A percentile compares a stretch with the other conserved stretches of the same genome.
Conservation (phyloP, 73 alveolate species). For the Durusdinium trenchii region DNA sequence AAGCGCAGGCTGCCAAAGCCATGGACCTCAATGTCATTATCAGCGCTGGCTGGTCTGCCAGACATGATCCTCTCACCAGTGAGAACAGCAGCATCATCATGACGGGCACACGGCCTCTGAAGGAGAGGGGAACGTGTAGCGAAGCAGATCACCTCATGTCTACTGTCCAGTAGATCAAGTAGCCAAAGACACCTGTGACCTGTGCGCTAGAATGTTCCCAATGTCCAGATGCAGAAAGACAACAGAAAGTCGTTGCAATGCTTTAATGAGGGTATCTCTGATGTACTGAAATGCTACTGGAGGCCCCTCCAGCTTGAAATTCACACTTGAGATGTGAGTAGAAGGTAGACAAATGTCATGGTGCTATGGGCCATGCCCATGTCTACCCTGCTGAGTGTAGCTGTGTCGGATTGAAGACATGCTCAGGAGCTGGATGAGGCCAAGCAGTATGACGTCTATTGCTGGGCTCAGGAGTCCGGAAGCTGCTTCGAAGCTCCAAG, state of each 20-base stretch:
- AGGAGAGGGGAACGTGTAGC: background rate
- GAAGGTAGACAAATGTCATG: no score
- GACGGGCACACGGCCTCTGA: constrained; percentile 8
- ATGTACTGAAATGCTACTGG: no score
- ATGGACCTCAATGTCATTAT: constrained; percentile 41
- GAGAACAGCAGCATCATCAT: constrained; percentile 35
- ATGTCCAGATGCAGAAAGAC: no score
- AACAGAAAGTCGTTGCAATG: no score
- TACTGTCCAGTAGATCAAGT: no score
- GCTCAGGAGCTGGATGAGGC: constrained; percentile 60
- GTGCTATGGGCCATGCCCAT: no score
- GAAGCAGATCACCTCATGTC: no score
- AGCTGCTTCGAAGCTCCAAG: background rate
- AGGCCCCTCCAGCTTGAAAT: no score
- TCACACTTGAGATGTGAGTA: background rate
- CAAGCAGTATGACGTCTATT: constrained; percentile 56
- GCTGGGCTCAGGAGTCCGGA: constrained; percentile 57
- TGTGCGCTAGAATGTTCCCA: no score
- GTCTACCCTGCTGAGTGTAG: background rate
- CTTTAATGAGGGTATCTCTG: no score
- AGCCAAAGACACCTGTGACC: no score
- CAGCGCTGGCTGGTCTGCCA: constrained; percentile 65
- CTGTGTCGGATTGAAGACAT: background rate
- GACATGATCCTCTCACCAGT: background rate
- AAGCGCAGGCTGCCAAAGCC: background rate